Conservation (phyloP, 176 grass and related monocot genomes). For the Melocanna baccifera region DNA sequence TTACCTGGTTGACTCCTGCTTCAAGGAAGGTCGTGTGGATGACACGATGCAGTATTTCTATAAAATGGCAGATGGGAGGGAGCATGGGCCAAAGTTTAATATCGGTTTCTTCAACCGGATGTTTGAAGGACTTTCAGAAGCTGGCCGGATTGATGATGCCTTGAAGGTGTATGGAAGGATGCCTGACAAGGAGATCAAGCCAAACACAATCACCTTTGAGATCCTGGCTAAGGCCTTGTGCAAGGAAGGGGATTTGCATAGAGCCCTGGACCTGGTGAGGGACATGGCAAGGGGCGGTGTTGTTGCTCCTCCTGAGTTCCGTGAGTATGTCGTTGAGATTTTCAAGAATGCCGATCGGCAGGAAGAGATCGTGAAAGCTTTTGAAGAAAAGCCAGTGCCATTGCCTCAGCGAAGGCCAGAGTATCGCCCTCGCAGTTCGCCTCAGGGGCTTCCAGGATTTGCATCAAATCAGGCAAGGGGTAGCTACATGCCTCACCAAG, state of each 20-base stretch:
- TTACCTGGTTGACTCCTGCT: conserved; percentile 45
- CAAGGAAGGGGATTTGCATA: conserved; percentile 45
- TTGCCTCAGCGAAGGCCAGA: conserved; percentile 24
- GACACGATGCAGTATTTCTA: conserved; percentile 43
- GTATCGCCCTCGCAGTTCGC: conserved; percentile 4
- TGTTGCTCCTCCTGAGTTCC: conserved; percentile 30
- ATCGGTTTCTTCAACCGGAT: conserved; percentile 57
- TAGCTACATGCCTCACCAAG: conserved; percentile 23
- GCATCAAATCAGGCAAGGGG: conserved; percentile 19
- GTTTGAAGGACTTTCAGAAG: conserved; percentile 52
- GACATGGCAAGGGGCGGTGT: conserved; percentile 53
- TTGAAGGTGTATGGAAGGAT: conserved; percentile 59
- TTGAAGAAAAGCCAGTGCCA: conserved; percentile 47
- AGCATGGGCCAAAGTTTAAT: conserved; percentile 53
- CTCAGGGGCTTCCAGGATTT: conserved; percentile 28
- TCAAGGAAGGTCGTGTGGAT: conserved; percentile 42
- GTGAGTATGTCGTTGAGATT: conserved; percentile 26
- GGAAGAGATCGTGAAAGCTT: conserved; percentile 47
- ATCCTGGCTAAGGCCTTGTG: conserved; percentile 51
- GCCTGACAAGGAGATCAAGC: conserved; percentile 52
- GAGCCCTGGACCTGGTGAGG: conserved; percentile 30
- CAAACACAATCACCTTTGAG: conserved; percentile 37
- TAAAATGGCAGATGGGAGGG: conserved; percentile 20
- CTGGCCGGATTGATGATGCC: conserved; percentile 46
- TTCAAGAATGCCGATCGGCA: conserved; percentile 39